These are phyloP conservation scores for Mortierella sp. DNA, from an alignment of 371 early-diverging fungal genomes.

Conservation along the genomic window DNA sequence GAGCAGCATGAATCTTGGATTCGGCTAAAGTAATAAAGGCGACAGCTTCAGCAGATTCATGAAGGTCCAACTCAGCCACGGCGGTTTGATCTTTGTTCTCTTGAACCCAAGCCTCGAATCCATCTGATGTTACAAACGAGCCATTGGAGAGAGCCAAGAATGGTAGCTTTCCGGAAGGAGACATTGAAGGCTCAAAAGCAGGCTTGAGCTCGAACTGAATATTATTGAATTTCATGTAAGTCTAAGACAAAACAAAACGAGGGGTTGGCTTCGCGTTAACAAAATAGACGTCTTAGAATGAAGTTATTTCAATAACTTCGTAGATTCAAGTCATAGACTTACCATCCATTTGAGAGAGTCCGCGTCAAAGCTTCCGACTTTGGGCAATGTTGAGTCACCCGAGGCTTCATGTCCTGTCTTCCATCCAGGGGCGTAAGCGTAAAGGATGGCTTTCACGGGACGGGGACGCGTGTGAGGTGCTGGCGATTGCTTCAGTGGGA, in stretches of 20 bases:
- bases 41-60: slow-evolving; percentile 49
- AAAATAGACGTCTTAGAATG: background rate
- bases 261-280: background rate
- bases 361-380: slow-evolving; percentile 51
- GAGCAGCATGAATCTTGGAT: slow-evolving; percentile 51
- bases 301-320: background rate
- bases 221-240: slow-evolving; percentile 50
- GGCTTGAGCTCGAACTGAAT: slow-evolving; percentile 48
- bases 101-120: slow-evolving; percentile 45
- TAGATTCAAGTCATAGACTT: background rate
- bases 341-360: slow-evolving; percentile 58
- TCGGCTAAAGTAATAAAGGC: slow-evolving; percentile 47
- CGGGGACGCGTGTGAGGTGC: slow-evolving; percentile 40
- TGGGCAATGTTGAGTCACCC: background rate
- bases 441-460: slow-evolving; percentile 38
- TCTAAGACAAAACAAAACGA: background rate
- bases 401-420: slow-evolving; percentile 6
- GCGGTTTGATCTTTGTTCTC: slow-evolving; percentile 26
- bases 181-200: slow-evolving; percentile 52
- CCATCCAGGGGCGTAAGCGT: slow-evolving; percentile 50
- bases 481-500: slow-evolving; percentile 48
- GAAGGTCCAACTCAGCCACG: slow-evolving; percentile 14
- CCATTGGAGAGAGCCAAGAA: slow-evolving; percentile 49
- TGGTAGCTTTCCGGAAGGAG: slow-evolving; percentile 52
- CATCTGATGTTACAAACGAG: slow-evolving; percentile 33